Conservation (phyloP, 2,329 filamentous ascomycete genomes). For the Aspergillus sp. region DNA sequence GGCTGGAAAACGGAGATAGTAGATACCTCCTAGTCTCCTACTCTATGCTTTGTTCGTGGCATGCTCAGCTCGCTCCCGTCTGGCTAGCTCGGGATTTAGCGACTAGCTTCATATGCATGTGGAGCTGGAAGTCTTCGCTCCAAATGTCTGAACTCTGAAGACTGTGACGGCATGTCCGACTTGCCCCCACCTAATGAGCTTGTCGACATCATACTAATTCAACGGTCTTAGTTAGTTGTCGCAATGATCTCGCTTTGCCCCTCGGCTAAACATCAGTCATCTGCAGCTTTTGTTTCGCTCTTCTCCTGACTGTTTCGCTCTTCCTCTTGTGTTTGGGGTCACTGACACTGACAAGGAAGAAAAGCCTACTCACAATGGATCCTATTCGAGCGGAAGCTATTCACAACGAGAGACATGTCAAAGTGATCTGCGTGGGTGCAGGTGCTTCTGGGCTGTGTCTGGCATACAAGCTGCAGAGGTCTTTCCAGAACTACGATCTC, state of each 20-base stretch:
- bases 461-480: slow-evolving; percentile 1
- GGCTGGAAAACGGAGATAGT: no score
- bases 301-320: background rate
- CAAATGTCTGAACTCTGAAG: background rate
- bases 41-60: no score
- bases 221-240: background rate
- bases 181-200: background rate
- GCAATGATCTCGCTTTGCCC: background rate
- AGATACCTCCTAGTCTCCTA: no score
- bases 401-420: background rate
- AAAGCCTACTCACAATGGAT: background rate
- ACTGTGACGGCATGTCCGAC: background rate
- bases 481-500: background rate
- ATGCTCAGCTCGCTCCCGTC: no score
- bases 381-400: background rate
- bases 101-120: background rate
- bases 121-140: background rate
- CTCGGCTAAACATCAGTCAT: background rate
- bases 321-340: no score
- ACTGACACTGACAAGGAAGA: background rate
- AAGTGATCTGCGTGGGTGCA: slow-evolving; percentile 27
- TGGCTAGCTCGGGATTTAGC: no score
- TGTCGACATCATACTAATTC: background rate
- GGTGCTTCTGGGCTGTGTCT: background rate
- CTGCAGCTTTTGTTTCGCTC: background rate